phyloP scores from a whole-genome alignment of 2,329 filamentous ascomycete species.

The Emydomyces testavorans region DNA sequence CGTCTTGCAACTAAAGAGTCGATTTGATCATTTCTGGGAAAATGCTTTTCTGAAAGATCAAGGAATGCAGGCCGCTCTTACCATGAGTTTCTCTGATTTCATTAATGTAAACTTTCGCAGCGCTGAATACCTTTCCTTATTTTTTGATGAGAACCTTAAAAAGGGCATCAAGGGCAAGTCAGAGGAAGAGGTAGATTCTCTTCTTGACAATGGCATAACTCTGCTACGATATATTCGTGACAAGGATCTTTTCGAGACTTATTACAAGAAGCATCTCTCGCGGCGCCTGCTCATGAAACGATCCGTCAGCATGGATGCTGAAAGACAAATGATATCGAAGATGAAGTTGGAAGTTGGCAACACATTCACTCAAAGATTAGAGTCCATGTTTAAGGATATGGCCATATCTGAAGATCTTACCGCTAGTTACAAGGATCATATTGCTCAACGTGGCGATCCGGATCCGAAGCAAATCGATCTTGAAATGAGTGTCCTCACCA shows the following conservation, averaged over 20 bases:
- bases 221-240: constrained; percentile 80
- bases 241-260: constrained; percentile 89
- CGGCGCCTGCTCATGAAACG: constrained; percentile 78
- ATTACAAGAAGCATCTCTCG: constrained; percentile 95
- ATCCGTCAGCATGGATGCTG: constrained; percentile 79
- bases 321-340: constrained; percentile 87
- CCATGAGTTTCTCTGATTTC: constrained; percentile 79
- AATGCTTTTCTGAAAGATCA: constrained; percentile 64
- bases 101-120: constrained; percentile 81
- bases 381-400: constrained; percentile 98
- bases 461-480: constrained; percentile 62
- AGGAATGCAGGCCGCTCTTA: constrained; percentile 67
- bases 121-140: constrained; percentile 87
- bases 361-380: constrained; percentile 82
- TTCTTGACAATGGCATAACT: constrained; percentile 80
- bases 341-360: constrained; percentile 97
- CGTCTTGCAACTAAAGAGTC: constrained; percentile 71
- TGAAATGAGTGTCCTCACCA: constrained; percentile 73
- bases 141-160: constrained; percentile 93
- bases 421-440: constrained; percentile 60
- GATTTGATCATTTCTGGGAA: constrained; percentile 71
- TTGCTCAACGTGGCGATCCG: constrained; percentile 45
- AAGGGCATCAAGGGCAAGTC: constrained; percentile 88
- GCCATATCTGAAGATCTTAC: constrained; percentile 75
- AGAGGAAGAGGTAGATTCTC: constrained; percentile 69